These are phyloP conservation scores for Trypanosoma rangeli DNA, from an alignment of 208 protist species.

Conservation along the genomic window DNA sequence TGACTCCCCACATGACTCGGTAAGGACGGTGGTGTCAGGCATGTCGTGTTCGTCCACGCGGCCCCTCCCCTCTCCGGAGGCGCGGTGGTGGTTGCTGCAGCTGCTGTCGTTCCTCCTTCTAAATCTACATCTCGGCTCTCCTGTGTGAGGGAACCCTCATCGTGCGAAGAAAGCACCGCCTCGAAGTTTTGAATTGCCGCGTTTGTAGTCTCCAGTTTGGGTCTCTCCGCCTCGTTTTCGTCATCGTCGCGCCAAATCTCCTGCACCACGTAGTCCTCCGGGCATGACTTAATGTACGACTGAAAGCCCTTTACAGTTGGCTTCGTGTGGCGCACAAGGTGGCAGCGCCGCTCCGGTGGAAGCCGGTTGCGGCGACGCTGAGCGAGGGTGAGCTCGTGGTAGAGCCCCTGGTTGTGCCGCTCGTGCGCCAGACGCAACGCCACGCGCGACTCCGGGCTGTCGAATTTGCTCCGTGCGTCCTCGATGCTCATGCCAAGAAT, in stretches of 20 bases:
- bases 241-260: conserved; percentile 60
- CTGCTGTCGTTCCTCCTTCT: background rate
- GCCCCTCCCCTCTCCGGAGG: background rate
- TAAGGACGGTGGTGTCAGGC: background rate
- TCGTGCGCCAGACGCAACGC: conserved; percentile 77
- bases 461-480: conserved; percentile 87
- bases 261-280: conserved; percentile 70
- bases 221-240: background rate
- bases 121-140: background rate
- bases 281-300: conserved; percentile 67
- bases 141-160: background rate
- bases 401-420: conserved; percentile 77
- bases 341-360: conserved; percentile 60
- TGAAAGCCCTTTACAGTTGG: conserved; percentile 79
- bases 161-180: background rate
- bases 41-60: background rate
- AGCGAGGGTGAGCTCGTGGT: conserved; percentile 78
- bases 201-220: background rate
- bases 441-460: conserved; percentile 65
- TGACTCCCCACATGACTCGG: conserved; percentile 30
- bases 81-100: background rate
- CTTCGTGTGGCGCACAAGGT: conserved; percentile 81
- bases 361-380: conserved; percentile 70
- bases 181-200: background rate
- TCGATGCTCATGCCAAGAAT: conserved; percentile 88